Percentiles rank a stretch among this genome's conserved stretches.
Evolutionary conservation across 75 land plant species (phyloP).

Genomic region (Cryptomeria japonica): DNA sequence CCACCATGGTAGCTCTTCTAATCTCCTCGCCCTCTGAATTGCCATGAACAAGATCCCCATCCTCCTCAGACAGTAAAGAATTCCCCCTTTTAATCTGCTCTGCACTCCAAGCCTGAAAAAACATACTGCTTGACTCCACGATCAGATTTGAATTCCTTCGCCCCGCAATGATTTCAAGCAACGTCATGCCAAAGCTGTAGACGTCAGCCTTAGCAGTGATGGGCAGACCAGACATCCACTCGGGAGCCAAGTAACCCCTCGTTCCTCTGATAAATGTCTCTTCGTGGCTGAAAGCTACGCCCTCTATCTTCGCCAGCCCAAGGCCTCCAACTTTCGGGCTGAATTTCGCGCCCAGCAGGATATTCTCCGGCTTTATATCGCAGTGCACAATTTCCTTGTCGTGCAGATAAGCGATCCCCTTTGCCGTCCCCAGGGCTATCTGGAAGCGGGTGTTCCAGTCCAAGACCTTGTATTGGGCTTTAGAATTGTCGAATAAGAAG

Average conservation of each 20-base stretch:
- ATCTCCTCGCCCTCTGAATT: background rate
- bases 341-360: constrained; percentile 31
- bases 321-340: constrained; percentile 14
- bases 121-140: background rate
- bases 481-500: constrained; percentile 27
- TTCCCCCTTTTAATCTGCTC: background rate
- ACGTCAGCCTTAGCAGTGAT: constrained; percentile 4
- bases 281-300: background rate
- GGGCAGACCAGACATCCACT: constrained; percentile 5
- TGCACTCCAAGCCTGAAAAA: background rate
- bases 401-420: constrained; percentile 37
- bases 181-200: constrained; percentile 8
- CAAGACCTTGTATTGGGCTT: constrained; percentile 5
- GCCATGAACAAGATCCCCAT: background rate
- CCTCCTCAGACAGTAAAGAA: background rate
- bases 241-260: background rate
- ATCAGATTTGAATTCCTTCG: background rate
- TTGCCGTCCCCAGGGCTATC: constrained; percentile 32
- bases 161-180: constrained; percentile 1
- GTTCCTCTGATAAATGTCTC: background rate
- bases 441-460: constrained; percentile 28
- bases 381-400: constrained; percentile 35
- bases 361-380: constrained; percentile 46
- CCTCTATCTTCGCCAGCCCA: background rate
- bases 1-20: background rate